phyloP scores from a whole-genome alignment of 2,329 filamentous ascomycete genomes.

The Macrophomina tecta region DNA sequence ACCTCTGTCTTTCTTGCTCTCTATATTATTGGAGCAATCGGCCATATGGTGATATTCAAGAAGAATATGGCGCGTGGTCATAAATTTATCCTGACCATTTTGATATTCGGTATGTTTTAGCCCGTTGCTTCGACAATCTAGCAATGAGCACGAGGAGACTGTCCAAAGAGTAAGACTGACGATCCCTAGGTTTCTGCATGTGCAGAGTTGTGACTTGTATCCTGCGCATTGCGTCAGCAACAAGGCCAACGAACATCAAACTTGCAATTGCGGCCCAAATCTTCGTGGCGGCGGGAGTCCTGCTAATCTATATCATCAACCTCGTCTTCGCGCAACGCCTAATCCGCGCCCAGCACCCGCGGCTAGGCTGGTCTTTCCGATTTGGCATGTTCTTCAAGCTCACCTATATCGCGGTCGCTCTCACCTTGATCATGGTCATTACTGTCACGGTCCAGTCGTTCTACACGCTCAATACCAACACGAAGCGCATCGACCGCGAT shows the following conservation, averaged over 20 bases:
- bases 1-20: constrained; percentile 49
- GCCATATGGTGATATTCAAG: constrained; percentile 51
- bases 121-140: too few relatives aligned
- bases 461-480: constrained; percentile 66
- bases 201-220: constrained; percentile 49
- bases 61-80: constrained; percentile 46
- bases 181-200: constrained; percentile 50
- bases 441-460: constrained; percentile 67
- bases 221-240: constrained; percentile 44
- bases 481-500: constrained; percentile 60
- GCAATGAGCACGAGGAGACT: too few relatives aligned
- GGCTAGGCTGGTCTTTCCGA: constrained; percentile 69
- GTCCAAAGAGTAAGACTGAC: not conserved
- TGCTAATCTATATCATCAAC: constrained; percentile 80
- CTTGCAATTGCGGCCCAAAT: constrained; percentile 67
- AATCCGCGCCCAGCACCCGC: constrained; percentile 73
- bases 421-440: constrained; percentile 71
- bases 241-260: constrained; percentile 47
- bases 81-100: constrained; percentile 49
- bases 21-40: constrained; percentile 47
- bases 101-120: constrained; percentile 46
- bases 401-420: constrained; percentile 64
- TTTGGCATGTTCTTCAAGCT: constrained; percentile 61
- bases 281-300: constrained; percentile 74
- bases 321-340: constrained; percentile 78